phyloP scores from a whole-genome alignment of 148 eudicot species.

The Salicornia ramosissima region DNA sequence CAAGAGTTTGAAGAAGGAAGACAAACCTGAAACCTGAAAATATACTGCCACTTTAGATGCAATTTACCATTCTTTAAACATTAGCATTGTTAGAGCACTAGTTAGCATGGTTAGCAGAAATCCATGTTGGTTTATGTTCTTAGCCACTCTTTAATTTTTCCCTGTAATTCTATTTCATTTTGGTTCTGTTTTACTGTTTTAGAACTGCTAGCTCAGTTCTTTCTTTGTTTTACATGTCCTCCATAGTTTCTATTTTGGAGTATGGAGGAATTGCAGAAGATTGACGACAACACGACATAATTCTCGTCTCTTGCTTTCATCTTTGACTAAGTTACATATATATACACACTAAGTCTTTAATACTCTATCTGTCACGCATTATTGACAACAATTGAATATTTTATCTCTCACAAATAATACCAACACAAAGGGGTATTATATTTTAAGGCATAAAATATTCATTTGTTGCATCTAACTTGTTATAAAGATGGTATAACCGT shows the following conservation, averaged over 20 bases:
- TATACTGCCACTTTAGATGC: not conserved
- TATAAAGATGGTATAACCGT: too few relatives aligned
- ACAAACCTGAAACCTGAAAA: not conserved
- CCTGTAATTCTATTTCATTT: not conserved
- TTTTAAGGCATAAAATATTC: too few relatives aligned
- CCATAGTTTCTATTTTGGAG: not conserved
- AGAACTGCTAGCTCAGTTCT: too few relatives aligned
- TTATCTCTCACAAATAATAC: too few relatives aligned
- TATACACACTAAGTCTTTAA: too few relatives aligned
- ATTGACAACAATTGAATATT: too few relatives aligned
- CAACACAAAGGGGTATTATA: too few relatives aligned
- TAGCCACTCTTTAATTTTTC: not conserved
- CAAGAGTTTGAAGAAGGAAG: conserved; percentile 1
- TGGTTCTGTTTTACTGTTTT: not conserved
- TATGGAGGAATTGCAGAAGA: not conserved
- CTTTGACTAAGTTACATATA: too few relatives aligned
- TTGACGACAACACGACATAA: too few relatives aligned
- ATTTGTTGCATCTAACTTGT: too few relatives aligned
- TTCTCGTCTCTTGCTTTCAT: too few relatives aligned
- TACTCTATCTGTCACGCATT: too few relatives aligned
- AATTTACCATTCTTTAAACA: conserved; percentile 17
- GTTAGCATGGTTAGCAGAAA: not conserved
- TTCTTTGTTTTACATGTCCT: not conserved
- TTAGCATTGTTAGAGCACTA: conserved; percentile 4
- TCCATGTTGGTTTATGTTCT: not conserved